These are phyloP conservation scores for Colletotrichum phormii DNA, from an alignment of 2,329 filamentous ascomycete species.

Conservation along the genomic window DNA sequence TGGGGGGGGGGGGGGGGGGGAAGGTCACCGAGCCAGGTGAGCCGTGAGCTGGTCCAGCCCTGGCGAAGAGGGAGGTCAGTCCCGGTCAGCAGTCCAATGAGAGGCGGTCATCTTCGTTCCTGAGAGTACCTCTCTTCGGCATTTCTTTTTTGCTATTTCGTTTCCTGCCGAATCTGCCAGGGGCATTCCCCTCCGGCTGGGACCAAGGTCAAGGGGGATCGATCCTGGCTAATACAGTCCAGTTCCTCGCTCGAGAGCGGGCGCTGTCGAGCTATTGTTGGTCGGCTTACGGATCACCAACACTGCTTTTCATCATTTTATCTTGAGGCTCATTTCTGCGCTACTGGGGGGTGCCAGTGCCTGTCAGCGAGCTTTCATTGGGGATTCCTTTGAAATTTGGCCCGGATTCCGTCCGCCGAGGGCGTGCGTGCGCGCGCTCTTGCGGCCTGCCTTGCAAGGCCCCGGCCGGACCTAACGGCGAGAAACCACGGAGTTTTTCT, in stretches of 20 bases:
- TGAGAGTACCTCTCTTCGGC: slow-evolving; percentile 2
- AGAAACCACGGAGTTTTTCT: not conserved
- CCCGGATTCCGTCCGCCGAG: not conserved
- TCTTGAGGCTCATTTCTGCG: not conserved
- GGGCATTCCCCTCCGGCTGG: slow-evolving; percentile 3
- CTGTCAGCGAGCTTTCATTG: not conserved
- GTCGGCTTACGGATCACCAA: not conserved
- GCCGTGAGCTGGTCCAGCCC: not conserved
- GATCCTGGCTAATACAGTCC: not conserved
- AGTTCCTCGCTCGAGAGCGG: not conserved
- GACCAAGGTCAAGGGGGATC: not conserved
- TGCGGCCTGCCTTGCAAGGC: not conserved
- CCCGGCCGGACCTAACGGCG: not conserved
- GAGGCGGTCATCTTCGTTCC: not conserved
- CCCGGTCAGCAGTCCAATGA: slow-evolving; percentile 6
- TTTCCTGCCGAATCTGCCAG: slow-evolving; percentile 22
- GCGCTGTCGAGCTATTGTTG: not conserved
- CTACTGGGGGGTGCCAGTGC: not conserved
- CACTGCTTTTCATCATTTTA: not conserved
- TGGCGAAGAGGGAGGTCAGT: not conserved
- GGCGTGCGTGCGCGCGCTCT: not conserved
- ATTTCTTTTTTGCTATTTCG: slow-evolving; percentile 11
- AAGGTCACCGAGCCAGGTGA: not conserved
- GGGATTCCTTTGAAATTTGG: not conserved
- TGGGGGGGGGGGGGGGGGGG: no score